Percentiles rank a stretch among this genome's conserved stretches.
phyloP scores from a whole-genome alignment of 345 rosid species.

The Mallotus nudiflorus region DNA sequence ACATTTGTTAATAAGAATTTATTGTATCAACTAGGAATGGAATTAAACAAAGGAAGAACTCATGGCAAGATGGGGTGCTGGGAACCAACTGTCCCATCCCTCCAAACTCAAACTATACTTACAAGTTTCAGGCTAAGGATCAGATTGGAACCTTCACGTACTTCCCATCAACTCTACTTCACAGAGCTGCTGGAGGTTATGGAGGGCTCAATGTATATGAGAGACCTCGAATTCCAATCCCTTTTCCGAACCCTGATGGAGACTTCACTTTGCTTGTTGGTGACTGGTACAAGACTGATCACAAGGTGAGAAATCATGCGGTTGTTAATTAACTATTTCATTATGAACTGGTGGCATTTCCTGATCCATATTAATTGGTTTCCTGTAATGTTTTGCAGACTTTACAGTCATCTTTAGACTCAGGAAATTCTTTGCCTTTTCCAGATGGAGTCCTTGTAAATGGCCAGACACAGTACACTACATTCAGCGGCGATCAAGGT shows the following conservation, averaged over 20 bases:
- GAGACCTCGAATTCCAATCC: constrained; percentile 59
- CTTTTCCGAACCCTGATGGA: constrained; percentile 50
- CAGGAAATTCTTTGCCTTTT: constrained; percentile 63
- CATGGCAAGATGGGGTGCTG: constrained; percentile 55
- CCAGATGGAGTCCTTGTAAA: constrained; percentile 49
- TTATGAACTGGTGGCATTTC: too few relatives aligned
- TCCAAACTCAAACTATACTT: constrained; percentile 41
- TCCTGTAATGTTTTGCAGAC: too few relatives aligned
- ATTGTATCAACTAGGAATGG: constrained; percentile 38
- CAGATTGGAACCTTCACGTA: constrained; percentile 44
- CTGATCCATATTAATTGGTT: too few relatives aligned
- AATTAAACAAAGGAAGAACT: constrained; percentile 48
- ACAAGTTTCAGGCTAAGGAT: constrained; percentile 44
- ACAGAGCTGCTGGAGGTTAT: constrained; percentile 48
- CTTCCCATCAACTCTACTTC: constrained; percentile 50
- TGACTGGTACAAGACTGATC: constrained; percentile 59
- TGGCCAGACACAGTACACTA: constrained; percentile 36
- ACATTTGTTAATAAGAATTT: not conserved
- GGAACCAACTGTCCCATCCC: constrained; percentile 49
- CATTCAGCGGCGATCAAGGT: constrained; percentile 44
- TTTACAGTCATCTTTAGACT: constrained; percentile 53
- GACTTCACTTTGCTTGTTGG: constrained; percentile 63
- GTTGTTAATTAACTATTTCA: too few relatives aligned
- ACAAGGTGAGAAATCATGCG: constrained; percentile 27
- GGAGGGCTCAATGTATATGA: constrained; percentile 55